Evolutionary conservation across 2,329 filamentous ascomycete species (phyloP).

Genomic region (Teratosphaeria gauchensis): DNA sequence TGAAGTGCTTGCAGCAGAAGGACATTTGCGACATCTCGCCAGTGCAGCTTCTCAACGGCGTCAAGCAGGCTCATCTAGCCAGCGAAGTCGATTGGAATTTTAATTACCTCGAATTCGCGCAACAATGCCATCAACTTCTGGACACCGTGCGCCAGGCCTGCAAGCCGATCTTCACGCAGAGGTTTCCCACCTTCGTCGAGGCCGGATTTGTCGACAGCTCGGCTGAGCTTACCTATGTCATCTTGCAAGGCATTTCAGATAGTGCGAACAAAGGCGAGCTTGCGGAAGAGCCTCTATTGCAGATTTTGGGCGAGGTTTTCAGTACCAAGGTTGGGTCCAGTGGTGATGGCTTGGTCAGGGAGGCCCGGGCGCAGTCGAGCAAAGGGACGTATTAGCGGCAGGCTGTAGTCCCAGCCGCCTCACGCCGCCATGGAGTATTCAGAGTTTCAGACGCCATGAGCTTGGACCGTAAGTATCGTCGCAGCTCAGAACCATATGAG

Average conservation of each 20-base stretch:
- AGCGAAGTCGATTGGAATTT: neutral
- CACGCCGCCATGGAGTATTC: no score
- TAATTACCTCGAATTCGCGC: no score
- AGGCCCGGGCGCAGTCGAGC: neutral
- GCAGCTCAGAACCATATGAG: no score
- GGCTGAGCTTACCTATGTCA: neutral
- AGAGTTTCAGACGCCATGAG: no score
- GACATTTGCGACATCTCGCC: neutral
- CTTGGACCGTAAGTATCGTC: no score
- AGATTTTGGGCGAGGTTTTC: neutral
- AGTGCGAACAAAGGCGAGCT: neutral
- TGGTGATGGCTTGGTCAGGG: neutral
- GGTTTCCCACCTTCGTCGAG: neutral
- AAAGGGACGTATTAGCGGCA: neutral
- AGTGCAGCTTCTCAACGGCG: neutral
- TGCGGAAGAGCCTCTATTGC: neutral
- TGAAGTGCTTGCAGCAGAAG: neutral
- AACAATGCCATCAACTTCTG: neutral
- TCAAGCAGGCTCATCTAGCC: neutral
- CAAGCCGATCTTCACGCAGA: neutral
- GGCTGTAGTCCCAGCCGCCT: no score
- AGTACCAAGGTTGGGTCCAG: neutral
- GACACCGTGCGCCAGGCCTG: neutral
- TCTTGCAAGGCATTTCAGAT: neutral
- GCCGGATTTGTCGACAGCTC: neutral